These are phyloP conservation scores for Simplicillium sp. DNA, from an alignment of 2,329 filamentous ascomycete species.

Conservation along the genomic window DNA sequence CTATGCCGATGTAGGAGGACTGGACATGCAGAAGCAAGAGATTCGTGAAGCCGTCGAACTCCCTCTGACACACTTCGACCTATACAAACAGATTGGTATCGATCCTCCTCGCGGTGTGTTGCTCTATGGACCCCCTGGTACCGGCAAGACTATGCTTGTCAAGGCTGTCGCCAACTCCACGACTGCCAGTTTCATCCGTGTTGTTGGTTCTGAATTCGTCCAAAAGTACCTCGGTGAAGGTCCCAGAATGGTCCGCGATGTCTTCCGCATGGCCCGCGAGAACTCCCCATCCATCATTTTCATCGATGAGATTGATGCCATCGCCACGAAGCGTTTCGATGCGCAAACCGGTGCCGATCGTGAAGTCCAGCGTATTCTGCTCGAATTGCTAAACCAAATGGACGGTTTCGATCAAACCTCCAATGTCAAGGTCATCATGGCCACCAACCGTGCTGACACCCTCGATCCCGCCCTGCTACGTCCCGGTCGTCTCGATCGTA, in stretches of 20 bases:
- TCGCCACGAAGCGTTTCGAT: constrained; percentile 98
- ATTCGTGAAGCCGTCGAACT: constrained; percentile 96
- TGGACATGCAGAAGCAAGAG: constrained; percentile 99
- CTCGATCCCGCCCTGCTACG: constrained; percentile 90
- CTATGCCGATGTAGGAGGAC: constrained; percentile 92
- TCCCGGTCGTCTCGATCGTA: constrained; percentile 89
- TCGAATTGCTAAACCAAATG: constrained; percentile 98
- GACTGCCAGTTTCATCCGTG: constrained; percentile 95
- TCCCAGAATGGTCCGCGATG: constrained; percentile 96
- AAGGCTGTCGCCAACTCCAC: constrained; percentile 98
- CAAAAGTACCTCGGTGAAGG: constrained; percentile 98
- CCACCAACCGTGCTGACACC: constrained; percentile 95
- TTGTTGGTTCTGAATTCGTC: constrained; percentile 96
- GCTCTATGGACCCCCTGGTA: constrained; percentile 91
- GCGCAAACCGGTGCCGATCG: constrained; percentile 96
- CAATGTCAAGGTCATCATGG: constrained; percentile 99
- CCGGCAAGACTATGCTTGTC: constrained; percentile 94
- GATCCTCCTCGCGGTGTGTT: constrained; percentile 94
- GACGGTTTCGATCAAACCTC: constrained; percentile 98
- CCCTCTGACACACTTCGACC: constrained; percentile 92
- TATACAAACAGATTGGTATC: constrained; percentile 99
- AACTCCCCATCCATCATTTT: constrained; percentile 99
- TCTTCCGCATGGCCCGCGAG: constrained; percentile 97
- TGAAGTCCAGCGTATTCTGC: constrained; percentile 95
- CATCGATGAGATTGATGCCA: constrained; percentile 98